Evolutionary conservation across 371 early-diverging fungal species (phyloP).

Genomic region (Globomyces sp.): DNA sequence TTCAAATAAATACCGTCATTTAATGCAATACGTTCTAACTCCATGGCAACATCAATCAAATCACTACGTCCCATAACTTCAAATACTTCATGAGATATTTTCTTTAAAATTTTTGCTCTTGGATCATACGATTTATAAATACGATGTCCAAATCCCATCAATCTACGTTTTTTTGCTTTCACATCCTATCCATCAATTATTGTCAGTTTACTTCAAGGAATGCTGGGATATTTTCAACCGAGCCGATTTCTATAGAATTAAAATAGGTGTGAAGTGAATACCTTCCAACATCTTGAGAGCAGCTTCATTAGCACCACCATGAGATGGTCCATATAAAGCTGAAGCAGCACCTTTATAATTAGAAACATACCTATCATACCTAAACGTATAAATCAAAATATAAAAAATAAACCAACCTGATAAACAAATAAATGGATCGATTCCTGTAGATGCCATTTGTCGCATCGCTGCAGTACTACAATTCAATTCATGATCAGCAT

Average conservation of each 20-base stretch:
- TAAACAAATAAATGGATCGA: conserved; percentile 58
- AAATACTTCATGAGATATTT: conserved; percentile 47
- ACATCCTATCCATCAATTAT: conserved; percentile 41
- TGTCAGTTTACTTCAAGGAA: conserved; percentile 39
- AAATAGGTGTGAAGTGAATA: no score
- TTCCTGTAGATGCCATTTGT: conserved; percentile 57
- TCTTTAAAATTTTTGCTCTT: conserved; percentile 30
- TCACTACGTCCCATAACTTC: conserved; percentile 59
- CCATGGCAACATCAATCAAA: conserved; percentile 64
- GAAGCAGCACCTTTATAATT: conserved; percentile 35
- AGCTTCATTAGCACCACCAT: conserved; percentile 32
- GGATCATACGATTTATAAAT: conserved; percentile 47
- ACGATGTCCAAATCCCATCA: conserved; percentile 58
- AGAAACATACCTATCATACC: neutral
- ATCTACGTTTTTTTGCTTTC: conserved; percentile 54
- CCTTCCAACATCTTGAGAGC: conserved; percentile 61
- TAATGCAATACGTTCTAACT: conserved; percentile 57
- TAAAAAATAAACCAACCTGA: neutral
- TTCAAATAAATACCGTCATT: conserved; percentile 37
- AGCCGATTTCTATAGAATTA: conserved; percentile 45
- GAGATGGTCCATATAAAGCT: conserved; percentile 58
- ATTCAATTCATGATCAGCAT: conserved; percentile 57
- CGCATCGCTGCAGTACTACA: conserved; percentile 70
- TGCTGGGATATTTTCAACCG: conserved; percentile 52
- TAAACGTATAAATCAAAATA: neutral